Base-by-base conservation (phyloP, 441 rosid genomes). In the Metrosideros polymorpha region DNA sequence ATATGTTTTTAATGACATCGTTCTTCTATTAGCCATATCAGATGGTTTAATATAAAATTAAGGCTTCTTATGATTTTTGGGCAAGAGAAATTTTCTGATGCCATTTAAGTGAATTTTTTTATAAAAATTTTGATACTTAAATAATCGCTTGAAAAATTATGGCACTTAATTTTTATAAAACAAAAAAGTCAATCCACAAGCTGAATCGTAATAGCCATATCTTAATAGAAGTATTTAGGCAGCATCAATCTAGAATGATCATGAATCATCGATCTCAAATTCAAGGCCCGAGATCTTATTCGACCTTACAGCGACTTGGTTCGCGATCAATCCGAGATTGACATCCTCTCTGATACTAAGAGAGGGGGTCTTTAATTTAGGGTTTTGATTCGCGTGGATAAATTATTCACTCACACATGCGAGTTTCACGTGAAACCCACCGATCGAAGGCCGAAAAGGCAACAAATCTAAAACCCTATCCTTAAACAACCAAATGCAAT, bases 21-120 rank as follows among this genome's bases (percentile, higher is more conserved):
- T 35, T 32, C 43, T 32, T 17, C 25, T 9, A 32, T 13, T 4
- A 63, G 42, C 10, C 43, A 30, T 8, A 17, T 17, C 0, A 2
- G 1, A 63, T 32, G 3, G 9, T 63, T 7, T 8, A 18, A 4
- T 9, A 9, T 30, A 15, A 63, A 63, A 63, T 63, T 4, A 17
- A 4, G 42, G 43, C 42, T 6, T 1, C 12, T 30, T 18, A 32
- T 17, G 42, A 30, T 63, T 63, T 3, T 63, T 2, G 1, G 6
- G 2, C 8, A 5, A 63, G 15, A 12, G 6, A 57, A 57, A 56
- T 56, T 15, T 5, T 0, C 0, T n/a, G 0, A 61, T 29, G 19
- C 75, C 19, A 30, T 10, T 61, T 30, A 61, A 30, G 22, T 61
- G 18, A 61, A 30, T 9, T 39, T 30, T 24, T 7, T 15, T 7